These are phyloP conservation scores for Perilla frutescens DNA, from an alignment of 257 asterid species.

Conservation along the genomic window DNA sequence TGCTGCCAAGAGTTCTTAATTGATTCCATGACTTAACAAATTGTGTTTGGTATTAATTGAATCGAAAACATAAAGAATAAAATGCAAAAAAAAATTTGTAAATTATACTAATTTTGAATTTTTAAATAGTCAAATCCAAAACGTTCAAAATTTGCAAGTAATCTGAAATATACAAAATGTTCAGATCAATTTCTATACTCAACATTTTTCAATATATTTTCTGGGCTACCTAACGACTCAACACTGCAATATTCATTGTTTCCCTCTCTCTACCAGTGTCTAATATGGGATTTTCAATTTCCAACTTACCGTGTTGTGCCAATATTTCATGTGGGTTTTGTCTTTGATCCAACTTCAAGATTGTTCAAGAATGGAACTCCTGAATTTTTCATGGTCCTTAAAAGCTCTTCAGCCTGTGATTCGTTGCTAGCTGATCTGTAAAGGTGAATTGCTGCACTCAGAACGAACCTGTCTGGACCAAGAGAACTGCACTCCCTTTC, in stretches of 20 bases:
- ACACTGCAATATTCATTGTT: not conserved
- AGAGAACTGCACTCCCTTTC: constrained; percentile 55
- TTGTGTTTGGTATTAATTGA: not conserved
- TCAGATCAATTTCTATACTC: too few species aligned
- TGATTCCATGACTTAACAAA: not conserved
- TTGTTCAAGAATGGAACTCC: constrained; percentile 59
- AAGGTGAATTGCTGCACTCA: constrained; percentile 78
- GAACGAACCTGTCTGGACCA: constrained; percentile 62
- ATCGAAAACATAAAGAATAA: too few species aligned
- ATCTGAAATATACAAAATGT: too few species aligned
- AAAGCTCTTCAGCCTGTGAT: constrained; percentile 50
- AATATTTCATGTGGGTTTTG: constrained; percentile 19
- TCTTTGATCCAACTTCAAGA: constrained; percentile 66
- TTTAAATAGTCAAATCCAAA: too few species aligned
- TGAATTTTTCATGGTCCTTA: constrained; percentile 45
- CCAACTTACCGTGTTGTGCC: not conserved
- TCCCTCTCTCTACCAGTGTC: not conserved
- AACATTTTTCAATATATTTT: too few species aligned
- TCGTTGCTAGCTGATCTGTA: constrained; percentile 59
- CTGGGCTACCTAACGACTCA: not conserved
- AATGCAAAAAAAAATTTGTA: too few species aligned
- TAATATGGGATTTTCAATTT: not conserved
- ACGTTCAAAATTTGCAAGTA: too few species aligned
- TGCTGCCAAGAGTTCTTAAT: not conserved
- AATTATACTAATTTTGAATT: too few species aligned